Evolutionary conservation across 768 basidiomycete genomes (phyloP).

Genomic region (Fibroporia radiculosa): DNA sequence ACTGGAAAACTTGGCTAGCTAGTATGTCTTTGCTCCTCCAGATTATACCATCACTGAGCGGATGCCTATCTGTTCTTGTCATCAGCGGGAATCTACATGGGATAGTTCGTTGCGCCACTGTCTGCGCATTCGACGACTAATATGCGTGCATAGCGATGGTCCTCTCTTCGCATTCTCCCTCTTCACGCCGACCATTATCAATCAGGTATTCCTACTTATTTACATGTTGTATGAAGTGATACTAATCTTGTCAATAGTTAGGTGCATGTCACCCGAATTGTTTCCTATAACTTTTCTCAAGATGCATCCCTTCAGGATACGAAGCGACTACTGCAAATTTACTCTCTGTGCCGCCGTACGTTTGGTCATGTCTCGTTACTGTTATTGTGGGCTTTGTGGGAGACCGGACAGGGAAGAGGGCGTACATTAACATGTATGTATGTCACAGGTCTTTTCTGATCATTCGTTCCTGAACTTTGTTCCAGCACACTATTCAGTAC

Average conservation of each 20-base stretch:
- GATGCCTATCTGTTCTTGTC: no score
- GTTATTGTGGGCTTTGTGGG: conserved; percentile 52
- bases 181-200: conserved; percentile 38
- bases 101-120: conserved; percentile 39
- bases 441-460: no score
- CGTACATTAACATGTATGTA: conserved; percentile 54
- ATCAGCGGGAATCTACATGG: conserved; percentile 64
- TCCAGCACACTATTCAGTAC: conserved; percentile 23
- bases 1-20: conserved; percentile 69
- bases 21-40: conserved; percentile 33
- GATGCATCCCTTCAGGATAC: conserved; percentile 48
- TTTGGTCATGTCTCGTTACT: conserved; percentile 64
- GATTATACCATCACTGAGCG: no score
- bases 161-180: conserved; percentile 50
- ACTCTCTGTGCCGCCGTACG: conserved; percentile 71
- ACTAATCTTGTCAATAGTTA: no score
- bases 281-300: no score
- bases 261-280: not conserved
- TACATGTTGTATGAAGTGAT: no score
- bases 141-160: conserved; percentile 35
- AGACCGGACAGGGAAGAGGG: conserved; percentile 50
- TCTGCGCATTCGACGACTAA: not conserved
- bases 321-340: conserved; percentile 61
- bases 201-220: no score
- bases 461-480: no score